Base-by-base conservation (phyloP, 495 filamentous ascomycete species). In the Xylaria bambusicola region DNA sequence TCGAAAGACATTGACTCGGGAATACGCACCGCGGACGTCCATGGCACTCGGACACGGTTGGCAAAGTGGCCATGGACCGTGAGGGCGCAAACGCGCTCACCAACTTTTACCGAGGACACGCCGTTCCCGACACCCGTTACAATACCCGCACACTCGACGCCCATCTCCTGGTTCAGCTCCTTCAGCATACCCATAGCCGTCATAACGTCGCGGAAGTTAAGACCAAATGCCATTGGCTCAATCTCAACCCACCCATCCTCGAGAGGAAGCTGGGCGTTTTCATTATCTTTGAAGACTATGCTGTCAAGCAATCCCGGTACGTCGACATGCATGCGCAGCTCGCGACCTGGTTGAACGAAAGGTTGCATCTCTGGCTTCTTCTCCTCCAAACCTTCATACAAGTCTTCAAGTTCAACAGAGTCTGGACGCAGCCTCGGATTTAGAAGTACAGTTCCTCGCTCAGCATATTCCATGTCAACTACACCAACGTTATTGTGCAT, bases 41-140 rank as follows among this genome's bases (percentile, higher is more conserved):
- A 64, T 6, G 55, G 55, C 0, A 52, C 52, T 1, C 68, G 63
- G 36, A 62, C 56, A 18, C 27, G 62, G 1, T 57, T 70, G 0
- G 56, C 44, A 45, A 60, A 67, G n/a, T 57, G 57, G 9, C 77
- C 77, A 38, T 31, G 36, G 7, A 63, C 52, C 3, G 65, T 56
- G 0, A 76, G 63, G 23, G 71, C 63, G 1, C 84, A 85, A 3
- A 60, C 56, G 4, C 52, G 31, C 12, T 58, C 48, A 15, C 57
- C 48, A 7, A 48, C 41, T 5, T 40, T n/a, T 6, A 54, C 26
- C 29, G 31, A 36, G 1, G 70, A 68, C 13, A 87, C 70, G 15
- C 67, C 70, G 6, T 75, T 61, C 5, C 86, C 83, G 1, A 88
- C 72, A 0, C 81, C 78, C 0, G 75, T 79, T 8, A 87, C 74